These are phyloP conservation scores for Xylaria arbuscula DNA, from an alignment of 2,329 filamentous ascomycete genomes.

Conservation along the genomic window DNA sequence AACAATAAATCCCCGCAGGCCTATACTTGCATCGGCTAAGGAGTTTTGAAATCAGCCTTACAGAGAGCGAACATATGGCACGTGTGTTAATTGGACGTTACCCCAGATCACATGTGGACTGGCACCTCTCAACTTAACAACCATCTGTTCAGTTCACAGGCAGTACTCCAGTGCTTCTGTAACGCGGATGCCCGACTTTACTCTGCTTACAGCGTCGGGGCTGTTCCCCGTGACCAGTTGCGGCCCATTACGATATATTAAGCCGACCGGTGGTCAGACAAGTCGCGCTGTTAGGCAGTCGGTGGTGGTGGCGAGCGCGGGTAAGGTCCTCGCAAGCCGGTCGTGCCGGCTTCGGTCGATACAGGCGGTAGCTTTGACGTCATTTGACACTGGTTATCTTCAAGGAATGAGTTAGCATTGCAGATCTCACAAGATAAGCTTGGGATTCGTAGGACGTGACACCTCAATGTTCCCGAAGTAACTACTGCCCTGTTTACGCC, in stretches of 20 bases:
- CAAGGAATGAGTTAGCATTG: slow-evolving; percentile 11
- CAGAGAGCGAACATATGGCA: background rate
- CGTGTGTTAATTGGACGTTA: slow-evolving; percentile 4
- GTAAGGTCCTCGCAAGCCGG: slow-evolving; percentile 13
- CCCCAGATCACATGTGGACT: slow-evolving; percentile 11
- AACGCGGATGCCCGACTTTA: slow-evolving; percentile 6
- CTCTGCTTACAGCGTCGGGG: slow-evolving; percentile 21
- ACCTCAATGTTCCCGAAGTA: slow-evolving; percentile 9
- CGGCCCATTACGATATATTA: slow-evolving; percentile 28
- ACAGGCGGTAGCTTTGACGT: slow-evolving; percentile 11
- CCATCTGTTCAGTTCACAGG: background rate
- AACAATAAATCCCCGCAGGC: background rate
- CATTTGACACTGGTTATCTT: slow-evolving; percentile 18
- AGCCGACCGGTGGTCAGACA: slow-evolving; percentile 34
- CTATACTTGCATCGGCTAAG: background rate
- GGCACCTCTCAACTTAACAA: background rate
- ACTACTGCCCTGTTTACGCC: background rate
- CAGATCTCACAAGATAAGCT: slow-evolving; percentile 21
- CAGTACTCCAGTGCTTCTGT: slow-evolving; percentile 2
- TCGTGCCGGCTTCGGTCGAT: background rate
- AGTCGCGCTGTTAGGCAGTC: background rate
- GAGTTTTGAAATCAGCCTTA: slow-evolving; percentile 18
- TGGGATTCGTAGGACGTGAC: slow-evolving; percentile 17
- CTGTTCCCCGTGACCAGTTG: slow-evolving; percentile 22
- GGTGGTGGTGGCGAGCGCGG: background rate